Conservation (phyloP, 1,284 basidiomycete genomes). For the Sanguinoderma infundibulare region DNA sequence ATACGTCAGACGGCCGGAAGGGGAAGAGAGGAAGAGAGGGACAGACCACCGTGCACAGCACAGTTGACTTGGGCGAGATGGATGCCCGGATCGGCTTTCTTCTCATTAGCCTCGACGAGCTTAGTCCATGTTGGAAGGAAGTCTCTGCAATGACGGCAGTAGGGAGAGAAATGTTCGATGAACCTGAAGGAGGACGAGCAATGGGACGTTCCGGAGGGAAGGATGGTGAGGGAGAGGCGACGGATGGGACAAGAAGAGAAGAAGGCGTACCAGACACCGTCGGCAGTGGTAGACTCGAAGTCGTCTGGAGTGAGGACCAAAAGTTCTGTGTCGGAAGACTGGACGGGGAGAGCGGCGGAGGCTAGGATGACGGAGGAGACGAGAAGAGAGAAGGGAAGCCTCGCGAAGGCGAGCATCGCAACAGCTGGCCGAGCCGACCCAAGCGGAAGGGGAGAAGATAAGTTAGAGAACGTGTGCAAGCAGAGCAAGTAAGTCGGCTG, state of each 20-base stretch:
- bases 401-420: slow-evolving; percentile 31
- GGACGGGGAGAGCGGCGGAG: slow-evolving; percentile 43
- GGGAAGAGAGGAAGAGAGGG: not conserved
- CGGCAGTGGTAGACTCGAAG: slow-evolving; percentile 59
- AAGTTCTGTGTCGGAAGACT: slow-evolving; percentile 36
- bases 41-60: slow-evolving; percentile 78
- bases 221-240: not conserved
- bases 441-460: not conserved
- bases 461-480: slow-evolving; percentile 2
- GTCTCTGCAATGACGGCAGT: slow-evolving; percentile 76
- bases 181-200: slow-evolving; percentile 45
- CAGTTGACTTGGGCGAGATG: slow-evolving; percentile 89
- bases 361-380: slow-evolving; percentile 40
- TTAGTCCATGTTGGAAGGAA: slow-evolving; percentile 88
- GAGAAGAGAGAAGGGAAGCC: slow-evolving; percentile 38
- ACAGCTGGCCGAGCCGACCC: slow-evolving; percentile 17
- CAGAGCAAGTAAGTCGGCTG: not conserved
- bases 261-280: slow-evolving; percentile 70
- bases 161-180: slow-evolving; percentile 80
- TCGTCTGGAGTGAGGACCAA: slow-evolving; percentile 62
- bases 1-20: slow-evolving; percentile 4
- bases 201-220: not conserved
- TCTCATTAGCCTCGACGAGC: slow-evolving; percentile 63
- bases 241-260: not conserved
- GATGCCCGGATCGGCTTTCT: slow-evolving; percentile 60